These are phyloP conservation scores for Candida xiaguanensis DNA, from an alignment of 805 yeast genomes.

Conservation along the genomic window DNA sequence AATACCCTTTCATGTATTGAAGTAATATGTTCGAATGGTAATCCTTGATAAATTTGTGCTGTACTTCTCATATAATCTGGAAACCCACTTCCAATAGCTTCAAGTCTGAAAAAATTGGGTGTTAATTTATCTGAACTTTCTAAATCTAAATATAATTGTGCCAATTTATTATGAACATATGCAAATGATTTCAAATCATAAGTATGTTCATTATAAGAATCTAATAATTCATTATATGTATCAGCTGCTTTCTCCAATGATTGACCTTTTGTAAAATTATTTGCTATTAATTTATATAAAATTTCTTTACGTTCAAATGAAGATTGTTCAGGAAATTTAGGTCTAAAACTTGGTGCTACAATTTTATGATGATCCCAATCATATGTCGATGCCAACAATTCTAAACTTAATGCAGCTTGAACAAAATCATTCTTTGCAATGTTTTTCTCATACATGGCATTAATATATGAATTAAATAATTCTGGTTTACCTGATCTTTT, in stretches of 20 bases:
- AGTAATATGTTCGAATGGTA: conserved; percentile 82
- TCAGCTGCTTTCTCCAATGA: conserved; percentile 79
- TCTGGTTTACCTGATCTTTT: conserved; percentile 78
- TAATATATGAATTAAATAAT: conserved; percentile 72
- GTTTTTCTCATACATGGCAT: conserved; percentile 67
- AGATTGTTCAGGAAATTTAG: conserved; percentile 75
- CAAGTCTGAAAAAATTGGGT: conserved; percentile 75
- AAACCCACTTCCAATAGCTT: conserved; percentile 81
- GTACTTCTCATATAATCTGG: conserved; percentile 73
- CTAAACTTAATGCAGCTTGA: conserved; percentile 82
- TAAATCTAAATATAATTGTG: conserved; percentile 62
- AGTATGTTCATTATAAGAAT: conserved; percentile 67
- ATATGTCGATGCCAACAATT: conserved; percentile 71
- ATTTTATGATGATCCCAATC: conserved; percentile 62
- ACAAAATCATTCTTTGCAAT: conserved; percentile 57
- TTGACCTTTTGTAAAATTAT: conserved; percentile 64
- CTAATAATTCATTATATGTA: conserved; percentile 70
- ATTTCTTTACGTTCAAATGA: conserved; percentile 78
- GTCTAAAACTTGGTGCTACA: conserved; percentile 56
- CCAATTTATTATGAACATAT: conserved; percentile 62
- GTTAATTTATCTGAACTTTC: conserved; percentile 68
- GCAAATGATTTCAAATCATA: conserved; percentile 76
- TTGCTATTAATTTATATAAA: conserved; percentile 65
- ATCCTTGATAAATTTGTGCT: conserved; percentile 79
- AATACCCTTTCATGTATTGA: conserved; percentile 75